phyloP scores from a whole-genome alignment of 768 basidiomycete species.

The Russula earlei region DNA sequence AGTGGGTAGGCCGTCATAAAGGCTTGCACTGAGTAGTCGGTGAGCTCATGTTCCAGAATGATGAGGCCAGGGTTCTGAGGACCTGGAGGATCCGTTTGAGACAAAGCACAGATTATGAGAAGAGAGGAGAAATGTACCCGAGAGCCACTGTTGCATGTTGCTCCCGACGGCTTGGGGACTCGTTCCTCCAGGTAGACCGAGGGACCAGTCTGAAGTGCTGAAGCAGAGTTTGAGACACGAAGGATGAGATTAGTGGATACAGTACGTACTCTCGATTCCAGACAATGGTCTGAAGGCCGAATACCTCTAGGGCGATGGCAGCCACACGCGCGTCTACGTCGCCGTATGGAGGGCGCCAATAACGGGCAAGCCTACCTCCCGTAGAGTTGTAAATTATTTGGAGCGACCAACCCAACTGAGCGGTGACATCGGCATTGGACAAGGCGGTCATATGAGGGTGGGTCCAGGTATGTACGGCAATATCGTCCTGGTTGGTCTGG shows the following conservation, averaged over 20 bases:
- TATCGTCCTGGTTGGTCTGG: slow-evolving; percentile 27
- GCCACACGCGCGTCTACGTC: slow-evolving; percentile 77
- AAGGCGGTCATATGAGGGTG: slow-evolving; percentile 79
- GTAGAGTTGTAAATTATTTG: slow-evolving; percentile 72
- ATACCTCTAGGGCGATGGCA: slow-evolving; percentile 79
- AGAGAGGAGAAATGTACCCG: slow-evolving; percentile 28
- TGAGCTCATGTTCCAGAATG: slow-evolving; percentile 78
- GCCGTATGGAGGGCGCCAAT: slow-evolving; percentile 86
- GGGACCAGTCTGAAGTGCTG: slow-evolving; percentile 72
- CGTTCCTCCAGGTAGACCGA: slow-evolving; percentile 35
- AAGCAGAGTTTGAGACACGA: neutral
- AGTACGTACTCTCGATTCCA: slow-evolving; percentile 80
- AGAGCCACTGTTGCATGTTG: slow-evolving; percentile 47
- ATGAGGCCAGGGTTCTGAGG: slow-evolving; percentile 72
- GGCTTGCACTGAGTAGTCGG: slow-evolving; percentile 45
- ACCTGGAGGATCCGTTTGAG: slow-evolving; percentile 28
- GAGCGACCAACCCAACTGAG: slow-evolving; percentile 75
- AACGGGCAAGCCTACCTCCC: slow-evolving; percentile 62
- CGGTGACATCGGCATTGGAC: slow-evolving; percentile 56
- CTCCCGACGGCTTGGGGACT: slow-evolving; percentile 38
- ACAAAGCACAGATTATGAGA: neutral
- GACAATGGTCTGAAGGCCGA: slow-evolving; percentile 73
- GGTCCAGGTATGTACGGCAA: slow-evolving; percentile 53
- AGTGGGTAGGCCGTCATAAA: slow-evolving; percentile 60
- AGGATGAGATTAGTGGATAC: neutral